Evolutionary conservation across 2,329 filamentous ascomycete genomes (phyloP).

Genomic region (Fusarium hostae): DNA sequence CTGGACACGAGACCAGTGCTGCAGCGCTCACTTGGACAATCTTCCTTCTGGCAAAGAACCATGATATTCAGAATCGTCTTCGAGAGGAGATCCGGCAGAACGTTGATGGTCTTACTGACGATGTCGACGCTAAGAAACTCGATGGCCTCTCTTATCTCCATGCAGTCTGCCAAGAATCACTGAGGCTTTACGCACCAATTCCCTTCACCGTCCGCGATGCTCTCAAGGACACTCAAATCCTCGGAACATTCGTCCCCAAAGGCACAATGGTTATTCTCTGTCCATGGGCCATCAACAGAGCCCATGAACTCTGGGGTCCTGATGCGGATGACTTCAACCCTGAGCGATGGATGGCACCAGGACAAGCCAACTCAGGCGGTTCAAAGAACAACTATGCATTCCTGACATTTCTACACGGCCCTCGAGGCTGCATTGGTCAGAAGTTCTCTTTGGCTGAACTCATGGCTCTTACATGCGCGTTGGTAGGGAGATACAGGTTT

Average conservation of each 20-base stretch:
- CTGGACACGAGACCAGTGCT: constrained; percentile 59
- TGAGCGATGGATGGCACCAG: constrained; percentile 49
- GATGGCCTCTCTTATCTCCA: constrained; percentile 55
- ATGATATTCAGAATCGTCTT: constrained; percentile 52
- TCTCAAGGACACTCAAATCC: constrained; percentile 47
- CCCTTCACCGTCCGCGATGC: constrained; percentile 49
- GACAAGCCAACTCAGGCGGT: constrained; percentile 65
- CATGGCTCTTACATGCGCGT: constrained; percentile 34
- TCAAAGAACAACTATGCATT: constrained; percentile 75
- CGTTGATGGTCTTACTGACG: constrained; percentile 48
- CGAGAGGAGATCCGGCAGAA: constrained; percentile 52
- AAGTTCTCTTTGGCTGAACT: constrained; percentile 38
- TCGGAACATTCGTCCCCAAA: constrained; percentile 50
- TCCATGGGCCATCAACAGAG: constrained; percentile 47
- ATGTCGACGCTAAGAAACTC: constrained; percentile 38
- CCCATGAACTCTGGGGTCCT: constrained; percentile 50
- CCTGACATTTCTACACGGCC: constrained; percentile 78
- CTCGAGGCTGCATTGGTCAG: constrained; percentile 45
- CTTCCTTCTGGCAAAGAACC: constrained; percentile 52
- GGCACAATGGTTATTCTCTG: constrained; percentile 50
- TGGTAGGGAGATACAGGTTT: constrained; percentile 32
- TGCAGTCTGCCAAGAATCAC: constrained; percentile 56
- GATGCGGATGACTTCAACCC: constrained; percentile 52
- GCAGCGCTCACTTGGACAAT: constrained; percentile 54
- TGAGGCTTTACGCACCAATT: constrained; percentile 55